Evolutionary conservation across 257 asterid species (phyloP).

Genomic region (Ophiorrhiza pumila): DNA sequence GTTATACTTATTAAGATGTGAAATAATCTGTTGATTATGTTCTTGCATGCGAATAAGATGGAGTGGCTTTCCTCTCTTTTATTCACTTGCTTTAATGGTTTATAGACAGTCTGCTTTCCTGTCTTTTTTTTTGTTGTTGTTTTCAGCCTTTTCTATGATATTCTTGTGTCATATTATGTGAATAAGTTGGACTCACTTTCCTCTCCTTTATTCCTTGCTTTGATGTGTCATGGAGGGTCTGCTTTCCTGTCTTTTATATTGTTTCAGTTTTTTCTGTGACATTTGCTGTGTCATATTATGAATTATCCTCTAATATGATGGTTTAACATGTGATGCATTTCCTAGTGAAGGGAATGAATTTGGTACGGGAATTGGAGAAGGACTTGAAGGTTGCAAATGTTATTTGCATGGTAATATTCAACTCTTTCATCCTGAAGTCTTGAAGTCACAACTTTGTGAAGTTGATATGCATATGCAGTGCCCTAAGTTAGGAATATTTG

Average conservation of each 20-base stretch:
- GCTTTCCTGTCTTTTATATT: conserved; percentile 1
- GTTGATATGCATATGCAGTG: neutral
- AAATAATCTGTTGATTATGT: neutral
- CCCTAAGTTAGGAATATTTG: neutral
- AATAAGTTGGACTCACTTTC: neutral
- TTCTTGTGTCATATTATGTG: neutral
- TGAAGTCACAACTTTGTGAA: conserved; percentile 4
- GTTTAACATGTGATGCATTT: conserved; percentile 7
- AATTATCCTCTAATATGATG: neutral
- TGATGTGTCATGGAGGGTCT: neutral
- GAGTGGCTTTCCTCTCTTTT: neutral
- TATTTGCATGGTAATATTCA: conserved; percentile 86
- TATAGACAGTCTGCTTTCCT: too few species aligned
- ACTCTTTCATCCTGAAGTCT: conserved; percentile 12
- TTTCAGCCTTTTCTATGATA: neutral
- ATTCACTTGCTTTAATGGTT: neutral
- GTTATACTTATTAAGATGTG: neutral
- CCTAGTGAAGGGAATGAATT: conserved; percentile 95
- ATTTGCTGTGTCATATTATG: neutral
- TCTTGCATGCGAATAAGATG: neutral
- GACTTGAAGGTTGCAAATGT: conserved; percentile 98
- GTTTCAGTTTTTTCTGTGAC: neutral
- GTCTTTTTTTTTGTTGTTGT: neutral
- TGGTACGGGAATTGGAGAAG: conserved; percentile 92
- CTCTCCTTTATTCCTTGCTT: neutral